Base-by-base conservation (phyloP, 2,329 filamentous ascomycete species). In the Anisogramma anomala region DNA sequence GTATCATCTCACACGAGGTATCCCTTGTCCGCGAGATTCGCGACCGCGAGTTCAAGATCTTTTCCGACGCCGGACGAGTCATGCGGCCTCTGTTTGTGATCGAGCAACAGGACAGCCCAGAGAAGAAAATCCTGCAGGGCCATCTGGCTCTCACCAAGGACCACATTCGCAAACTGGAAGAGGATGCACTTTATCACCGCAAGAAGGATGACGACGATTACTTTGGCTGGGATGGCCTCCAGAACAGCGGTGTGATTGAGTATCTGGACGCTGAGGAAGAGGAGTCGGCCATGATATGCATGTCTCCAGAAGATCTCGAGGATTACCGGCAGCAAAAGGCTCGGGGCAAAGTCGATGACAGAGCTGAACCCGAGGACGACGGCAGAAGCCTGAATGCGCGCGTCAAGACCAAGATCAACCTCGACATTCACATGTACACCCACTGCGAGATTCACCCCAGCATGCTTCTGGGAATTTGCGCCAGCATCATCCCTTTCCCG, bases 361-460 rank as follows among this genome's bases (percentile, higher is more conserved):
- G 82, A 34, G 72, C 78, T 49, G 64, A 70, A 18, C 57, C 77
- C 26, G 71, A 74, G 13, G 77, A 85, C 23, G 75, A 81, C 34
- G 73, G 56, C 4, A 71, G 54, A 55, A 84, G 94, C 52, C 77
- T 82, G 33, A 89, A 94, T 55, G 80, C 82, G 58, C 81, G 91
- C 54, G 76, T 98, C 51, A 91, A 91, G 62, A 88, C 87, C 1
- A 82, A 81, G 55, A 77, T 91, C 31, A 95, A 93, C 55, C 79
- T 84, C 17, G 83, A 81, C 4, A 87, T 89, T 13, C 84, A 93
- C 62, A 86, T 82, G 55, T 96, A 89, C 71, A 98, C 91, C 0
- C 93, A 98, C 61, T 98, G 93, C 63, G 91, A 98, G 65, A 96
- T 98, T 59, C 93, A 98, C 55, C 93, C 91, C 15, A 94, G 87